These are phyloP conservation scores for Tricholoma flavovirens DNA, from an alignment of 768 basidiomycete genomes.

Conservation along the genomic window DNA sequence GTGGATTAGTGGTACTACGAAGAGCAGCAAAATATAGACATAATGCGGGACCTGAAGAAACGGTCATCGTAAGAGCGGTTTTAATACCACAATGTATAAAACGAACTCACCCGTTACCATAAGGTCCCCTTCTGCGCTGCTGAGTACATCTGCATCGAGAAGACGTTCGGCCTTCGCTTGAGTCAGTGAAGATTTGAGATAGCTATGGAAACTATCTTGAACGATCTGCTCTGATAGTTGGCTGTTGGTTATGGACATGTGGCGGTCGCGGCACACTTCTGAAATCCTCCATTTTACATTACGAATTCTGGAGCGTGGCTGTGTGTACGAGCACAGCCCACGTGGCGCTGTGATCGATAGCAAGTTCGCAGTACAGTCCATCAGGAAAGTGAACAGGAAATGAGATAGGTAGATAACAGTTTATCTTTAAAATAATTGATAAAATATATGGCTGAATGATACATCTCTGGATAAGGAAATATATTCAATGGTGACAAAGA, in stretches of 20 bases:
- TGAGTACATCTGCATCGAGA: conserved; percentile 66
- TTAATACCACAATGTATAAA: not conserved
- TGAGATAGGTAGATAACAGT: no score
- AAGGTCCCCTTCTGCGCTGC: conserved; percentile 74
- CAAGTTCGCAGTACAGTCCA: no score
- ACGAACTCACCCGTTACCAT: conserved; percentile 72
- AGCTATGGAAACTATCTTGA: conserved; percentile 78
- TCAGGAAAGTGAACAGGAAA: no score
- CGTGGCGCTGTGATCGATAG: no score
- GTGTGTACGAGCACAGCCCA: not conserved
- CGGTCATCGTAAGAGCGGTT: not conserved
- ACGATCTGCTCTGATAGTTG: conserved; percentile 58
- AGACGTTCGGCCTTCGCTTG: conserved; percentile 74
- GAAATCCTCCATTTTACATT: not conserved
- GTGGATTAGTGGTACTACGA: conserved; percentile 66
- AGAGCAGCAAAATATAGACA: conserved; percentile 84
- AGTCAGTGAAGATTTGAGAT: conserved; percentile 71
- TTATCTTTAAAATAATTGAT: no score
- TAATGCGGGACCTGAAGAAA: conserved; percentile 59
- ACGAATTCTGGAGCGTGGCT: not conserved
- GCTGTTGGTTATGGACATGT: not conserved
- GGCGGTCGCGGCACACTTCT: not conserved
- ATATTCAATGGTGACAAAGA: no score
- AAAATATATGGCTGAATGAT: no score
- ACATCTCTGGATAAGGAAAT: no score